phyloP scores from a whole-genome alignment of 2,329 filamentous ascomycete species.

The Aspergillus sp. region DNA sequence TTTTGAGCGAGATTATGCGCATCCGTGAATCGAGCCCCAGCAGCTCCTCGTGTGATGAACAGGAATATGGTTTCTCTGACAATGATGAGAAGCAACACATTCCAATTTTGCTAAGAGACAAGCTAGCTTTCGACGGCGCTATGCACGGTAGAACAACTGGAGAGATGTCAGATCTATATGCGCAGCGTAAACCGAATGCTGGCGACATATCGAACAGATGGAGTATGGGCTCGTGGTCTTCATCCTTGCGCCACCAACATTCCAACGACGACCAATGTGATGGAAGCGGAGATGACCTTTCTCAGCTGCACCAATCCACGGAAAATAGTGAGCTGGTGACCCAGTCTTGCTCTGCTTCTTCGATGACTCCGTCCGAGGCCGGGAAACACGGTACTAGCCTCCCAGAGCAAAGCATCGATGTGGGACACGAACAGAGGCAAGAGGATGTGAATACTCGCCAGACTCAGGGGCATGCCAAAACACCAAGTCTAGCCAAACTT shows the following conservation, averaged over 20 bases:
- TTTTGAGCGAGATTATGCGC: constrained; percentile 50
- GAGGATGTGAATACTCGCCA: constrained; percentile 39
- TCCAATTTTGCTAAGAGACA: constrained; percentile 54
- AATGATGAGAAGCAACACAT: constrained; percentile 56
- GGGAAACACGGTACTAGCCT: constrained; percentile 17
- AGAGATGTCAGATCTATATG: constrained; percentile 23
- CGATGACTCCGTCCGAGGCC: constrained; percentile 41
- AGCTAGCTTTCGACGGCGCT: constrained; percentile 42
- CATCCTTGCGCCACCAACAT: constrained; percentile 38
- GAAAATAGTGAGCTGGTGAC: constrained; percentile 30
- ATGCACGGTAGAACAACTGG: constrained; percentile 32
- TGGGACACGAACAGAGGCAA: constrained; percentile 41
- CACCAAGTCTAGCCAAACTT: constrained; percentile 54
- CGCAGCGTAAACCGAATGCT: constrained; percentile 19
- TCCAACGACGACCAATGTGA: constrained; percentile 36
- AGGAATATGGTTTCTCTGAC: constrained; percentile 44
- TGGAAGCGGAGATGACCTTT: constrained; percentile 37
- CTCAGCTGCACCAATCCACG: constrained; percentile 27
- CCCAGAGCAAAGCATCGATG: constrained; percentile 30
- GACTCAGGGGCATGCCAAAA: constrained; percentile 46
- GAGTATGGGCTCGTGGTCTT: constrained; percentile 49
- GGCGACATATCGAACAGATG: constrained; percentile 35
- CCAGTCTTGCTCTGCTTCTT: constrained; percentile 37
- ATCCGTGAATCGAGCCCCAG: constrained; percentile 49
- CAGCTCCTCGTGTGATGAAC: constrained; percentile 40